A percentile compares a stretch with the other conserved stretches of the same genome.
These are phyloP conservation scores for Coniochaeta sp. DNA, from an alignment of 2,329 filamentous ascomycete genomes.

Conservation along the genomic window DNA sequence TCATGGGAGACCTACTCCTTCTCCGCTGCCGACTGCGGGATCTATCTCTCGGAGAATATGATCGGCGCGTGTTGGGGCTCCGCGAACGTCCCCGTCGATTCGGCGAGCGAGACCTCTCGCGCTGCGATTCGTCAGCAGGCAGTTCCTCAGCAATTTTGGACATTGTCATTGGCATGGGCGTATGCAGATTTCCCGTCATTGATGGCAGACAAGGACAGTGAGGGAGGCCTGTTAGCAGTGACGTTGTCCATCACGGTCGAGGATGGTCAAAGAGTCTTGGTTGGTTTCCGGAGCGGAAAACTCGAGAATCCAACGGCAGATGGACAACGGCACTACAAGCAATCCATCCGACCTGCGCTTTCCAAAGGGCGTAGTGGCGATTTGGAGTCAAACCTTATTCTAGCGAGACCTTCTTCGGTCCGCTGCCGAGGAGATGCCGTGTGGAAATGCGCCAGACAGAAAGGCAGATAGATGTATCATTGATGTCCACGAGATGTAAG, in stretches of 20 bases:
- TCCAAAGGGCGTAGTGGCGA: constrained; percentile 1
- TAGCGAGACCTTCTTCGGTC: neutral
- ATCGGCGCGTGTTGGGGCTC: constrained; percentile 68
- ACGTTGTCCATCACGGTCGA: neutral
- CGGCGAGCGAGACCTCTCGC: constrained; percentile 75
- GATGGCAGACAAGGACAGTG: neutral
- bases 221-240: neutral
- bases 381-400: constrained; percentile 5
- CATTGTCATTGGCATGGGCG: neutral
- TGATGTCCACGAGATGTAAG: neutral
- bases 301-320: neutral
- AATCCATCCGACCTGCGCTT: neutral
- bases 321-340: neutral
- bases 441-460: neutral
- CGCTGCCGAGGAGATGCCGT: neutral
- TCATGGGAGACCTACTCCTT: constrained; percentile 83
- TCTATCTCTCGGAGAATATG: constrained; percentile 66
- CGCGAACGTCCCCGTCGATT: constrained; percentile 69
- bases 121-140: constrained; percentile 43
- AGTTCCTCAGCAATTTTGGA: neutral
- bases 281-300: neutral
- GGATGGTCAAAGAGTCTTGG: neutral
- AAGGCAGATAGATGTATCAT: neutral
- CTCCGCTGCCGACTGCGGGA: constrained; percentile 72
- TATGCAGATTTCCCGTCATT: neutral